Base-by-base conservation (phyloP, 176 grass and related monocot genomes). In the Triticum urartu region DNA sequence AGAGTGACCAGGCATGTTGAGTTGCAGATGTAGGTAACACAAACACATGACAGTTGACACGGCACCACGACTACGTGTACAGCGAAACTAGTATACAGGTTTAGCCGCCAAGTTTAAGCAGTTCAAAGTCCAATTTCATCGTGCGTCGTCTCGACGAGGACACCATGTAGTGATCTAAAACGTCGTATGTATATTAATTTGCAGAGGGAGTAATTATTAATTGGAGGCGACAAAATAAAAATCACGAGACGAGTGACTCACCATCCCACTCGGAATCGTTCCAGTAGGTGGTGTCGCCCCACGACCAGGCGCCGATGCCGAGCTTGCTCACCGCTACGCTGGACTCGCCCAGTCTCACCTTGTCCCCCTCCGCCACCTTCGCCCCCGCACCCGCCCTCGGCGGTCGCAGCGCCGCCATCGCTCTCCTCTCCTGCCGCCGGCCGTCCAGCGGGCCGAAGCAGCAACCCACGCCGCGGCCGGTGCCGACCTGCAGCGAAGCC, bases 241-340 rank as follows among this genome's bases (percentile, higher is more conserved):
- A 30, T 30, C 28, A 30, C 28, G 28, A 30, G 28, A 30, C 54
- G 54, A 59, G 54, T 13, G 11, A 12, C 82, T 68, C 75, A 93
- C 95, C 95, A 78, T 98, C 93, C 95, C 93, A 98, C 80, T 89
- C 13, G 81, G 81, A 93, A 81, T 95, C 89, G 83, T 98, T 98
- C 95, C 95, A 98, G 87, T 98, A 98, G 13, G 89, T 82, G 72
- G 93, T 94, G 80, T 98, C 95, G 68, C 95, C 95, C 95, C 95
- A 98, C 1, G 91, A 93, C 93, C 95, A 98, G 0, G 93, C 91
- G 36, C 95, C 93, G 81, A 98, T 92, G 62, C 95, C 95, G 14
- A 98, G 84, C 86, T 91, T 98, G 64, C 85, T 90, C 21, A 98
- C 93, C 21, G 81, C 88, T 36, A 95, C 87, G 81, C 89, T 54